phyloP scores from a whole-genome alignment of 768 basidiomycete species.

The Mycena albidolilacea region DNA sequence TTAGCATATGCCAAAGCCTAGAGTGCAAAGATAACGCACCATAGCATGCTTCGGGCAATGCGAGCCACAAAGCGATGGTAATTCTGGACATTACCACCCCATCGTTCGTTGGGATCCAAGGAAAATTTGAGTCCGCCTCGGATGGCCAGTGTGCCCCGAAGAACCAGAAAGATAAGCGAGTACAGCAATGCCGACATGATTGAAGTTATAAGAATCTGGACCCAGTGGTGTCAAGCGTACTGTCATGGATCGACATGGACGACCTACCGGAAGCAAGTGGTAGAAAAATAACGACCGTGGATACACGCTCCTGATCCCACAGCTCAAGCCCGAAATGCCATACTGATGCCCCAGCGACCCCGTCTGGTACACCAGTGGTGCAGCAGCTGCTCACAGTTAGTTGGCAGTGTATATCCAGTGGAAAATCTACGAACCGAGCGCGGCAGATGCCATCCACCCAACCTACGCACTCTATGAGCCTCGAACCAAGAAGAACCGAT shows the following conservation, averaged over 20 bases:
- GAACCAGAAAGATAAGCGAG: constrained; percentile 71
- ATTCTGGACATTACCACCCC: constrained; percentile 58
- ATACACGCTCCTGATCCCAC: constrained; percentile 63
- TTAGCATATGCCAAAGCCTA: constrained; percentile 10
- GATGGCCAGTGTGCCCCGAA: constrained; percentile 70
- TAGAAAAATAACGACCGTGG: constrained; percentile 64
- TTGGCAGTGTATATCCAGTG: neutral
- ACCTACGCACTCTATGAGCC: no score
- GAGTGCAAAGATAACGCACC: constrained; percentile 58
- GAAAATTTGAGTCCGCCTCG: constrained; percentile 66
- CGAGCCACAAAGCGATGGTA: constrained; percentile 74
- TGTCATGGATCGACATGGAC: neutral
- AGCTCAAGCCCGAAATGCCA: constrained; percentile 65
- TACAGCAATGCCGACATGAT: constrained; percentile 70
- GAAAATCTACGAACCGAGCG: constrained; percentile 60
- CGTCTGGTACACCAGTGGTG: constrained; percentile 49
- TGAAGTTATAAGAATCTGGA: constrained; percentile 72
- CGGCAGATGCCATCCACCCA: constrained; percentile 66
- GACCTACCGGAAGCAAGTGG: constrained; percentile 71
- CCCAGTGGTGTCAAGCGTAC: constrained; percentile 9
- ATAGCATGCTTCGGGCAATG: constrained; percentile 80
- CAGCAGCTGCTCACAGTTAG: constrained; percentile 47
- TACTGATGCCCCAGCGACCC: constrained; percentile 58
- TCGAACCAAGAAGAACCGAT: no score
- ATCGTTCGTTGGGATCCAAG: constrained; percentile 62